Evolutionary conservation across 305 asterid genomes (phyloP).

Genomic region (Coffea humblotiana): DNA sequence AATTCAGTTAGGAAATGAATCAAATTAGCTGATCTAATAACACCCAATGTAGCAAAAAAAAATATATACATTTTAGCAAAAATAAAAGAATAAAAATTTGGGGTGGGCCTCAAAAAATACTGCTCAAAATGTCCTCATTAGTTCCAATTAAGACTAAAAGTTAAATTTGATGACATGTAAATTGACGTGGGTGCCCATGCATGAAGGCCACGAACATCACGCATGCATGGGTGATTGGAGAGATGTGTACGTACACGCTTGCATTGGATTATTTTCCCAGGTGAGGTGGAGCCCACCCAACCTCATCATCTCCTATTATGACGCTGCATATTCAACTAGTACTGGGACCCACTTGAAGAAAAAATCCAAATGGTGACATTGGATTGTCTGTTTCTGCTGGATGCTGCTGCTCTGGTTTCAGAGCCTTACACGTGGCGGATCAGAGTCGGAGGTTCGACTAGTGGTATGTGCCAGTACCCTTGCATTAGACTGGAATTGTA

Average conservation of each 20-base stretch:
- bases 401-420: neutral
- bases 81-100: neutral
- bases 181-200: neutral
- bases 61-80: neutral
- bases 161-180: neutral
- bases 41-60: neutral
- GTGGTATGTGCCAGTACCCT: no score
- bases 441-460: no score
- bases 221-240: conserved; percentile 14
- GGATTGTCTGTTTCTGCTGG: neutral
- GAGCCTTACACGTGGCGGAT: neutral
- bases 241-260: neutral
- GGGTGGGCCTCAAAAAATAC: neutral
- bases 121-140: neutral
- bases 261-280: neutral
- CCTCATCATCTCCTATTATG: neutral
- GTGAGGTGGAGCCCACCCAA: neutral
- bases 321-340: neutral
- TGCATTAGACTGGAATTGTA: no score
- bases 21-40: conserved; percentile 30
- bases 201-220: neutral
- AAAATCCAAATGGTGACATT: neutral
- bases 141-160: neutral
- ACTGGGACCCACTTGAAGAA: neutral
- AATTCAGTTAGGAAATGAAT: conserved; percentile 25